A percentile compares a stretch with the other conserved stretches of the same genome.
Evolutionary conservation across 306 rosid genomes (phyloP).

Genomic region (Psophocarpus tetragonolobus): DNA sequence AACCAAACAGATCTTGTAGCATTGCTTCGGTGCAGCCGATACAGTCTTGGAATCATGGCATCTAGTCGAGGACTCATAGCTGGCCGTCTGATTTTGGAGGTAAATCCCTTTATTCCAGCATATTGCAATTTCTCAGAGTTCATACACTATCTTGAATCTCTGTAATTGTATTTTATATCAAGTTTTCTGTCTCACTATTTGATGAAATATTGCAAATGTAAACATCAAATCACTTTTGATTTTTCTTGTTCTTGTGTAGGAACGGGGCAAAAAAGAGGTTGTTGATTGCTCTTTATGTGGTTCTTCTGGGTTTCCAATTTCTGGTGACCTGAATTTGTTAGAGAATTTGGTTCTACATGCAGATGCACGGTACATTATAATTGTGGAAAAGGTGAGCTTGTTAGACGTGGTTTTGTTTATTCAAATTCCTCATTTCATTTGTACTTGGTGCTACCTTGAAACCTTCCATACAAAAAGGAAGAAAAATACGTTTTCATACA

Average conservation of each 20-base stretch:
- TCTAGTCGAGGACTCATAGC: conserved; percentile 85
- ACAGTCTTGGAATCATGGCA: conserved; percentile 95
- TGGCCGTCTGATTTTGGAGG: conserved; percentile 80
- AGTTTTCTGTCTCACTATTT: background rate
- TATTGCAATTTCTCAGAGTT: background rate
- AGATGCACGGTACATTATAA: conserved; percentile 83
- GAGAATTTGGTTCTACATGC: conserved; percentile 52
- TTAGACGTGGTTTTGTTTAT: background rate
- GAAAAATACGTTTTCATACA: background rate
- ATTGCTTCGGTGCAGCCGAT: conserved; percentile 87
- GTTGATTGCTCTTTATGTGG: conserved; percentile 80
- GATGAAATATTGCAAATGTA: conserved; percentile 17
- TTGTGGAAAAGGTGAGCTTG: conserved; percentile 78
- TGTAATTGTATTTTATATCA: background rate
- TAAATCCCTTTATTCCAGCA: conserved; percentile 22
- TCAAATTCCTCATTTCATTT: conserved; percentile 26
- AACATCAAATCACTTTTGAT: background rate
- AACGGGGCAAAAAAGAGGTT: conserved; percentile 68
- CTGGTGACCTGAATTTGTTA: conserved; percentile 74
- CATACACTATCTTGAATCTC: too few species aligned
- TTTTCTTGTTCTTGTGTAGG: conserved; percentile 43
- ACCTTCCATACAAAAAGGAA: conserved; percentile 2
- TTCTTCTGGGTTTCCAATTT: conserved; percentile 73
- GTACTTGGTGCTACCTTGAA: conserved; percentile 21
- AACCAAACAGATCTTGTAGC: conserved; percentile 71